These are phyloP conservation scores for Penicillium sp. DNA, from an alignment of 2,329 filamentous ascomycete species.

Conservation along the genomic window DNA sequence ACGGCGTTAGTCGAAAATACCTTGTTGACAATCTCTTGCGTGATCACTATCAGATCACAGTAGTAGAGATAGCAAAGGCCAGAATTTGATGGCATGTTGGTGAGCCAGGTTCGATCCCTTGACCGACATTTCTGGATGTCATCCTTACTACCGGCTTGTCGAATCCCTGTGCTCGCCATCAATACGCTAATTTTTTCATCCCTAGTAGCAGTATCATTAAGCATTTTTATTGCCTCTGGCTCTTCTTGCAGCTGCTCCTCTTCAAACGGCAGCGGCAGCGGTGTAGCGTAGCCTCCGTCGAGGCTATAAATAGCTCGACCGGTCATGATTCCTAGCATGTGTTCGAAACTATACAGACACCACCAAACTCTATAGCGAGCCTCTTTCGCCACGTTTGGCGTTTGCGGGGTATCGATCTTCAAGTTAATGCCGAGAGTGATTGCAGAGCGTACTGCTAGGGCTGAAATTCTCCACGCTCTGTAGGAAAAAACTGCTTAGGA, in stretches of 20 bases:
- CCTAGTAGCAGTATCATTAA: slow-evolving; percentile 34
- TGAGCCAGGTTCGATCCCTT: slow-evolving; percentile 41
- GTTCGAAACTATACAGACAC: slow-evolving; percentile 44
- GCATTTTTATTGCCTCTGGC: slow-evolving; percentile 36
- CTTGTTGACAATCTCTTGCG: slow-evolving; percentile 46
- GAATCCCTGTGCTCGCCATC: slow-evolving; percentile 36
- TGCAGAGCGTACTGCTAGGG: slow-evolving; percentile 43
- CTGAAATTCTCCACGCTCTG: slow-evolving; percentile 45
- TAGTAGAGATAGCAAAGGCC: slow-evolving; percentile 46
- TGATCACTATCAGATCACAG: slow-evolving; percentile 45
- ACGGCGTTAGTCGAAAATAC: slow-evolving; percentile 47
- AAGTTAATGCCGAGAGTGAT: slow-evolving; percentile 46
- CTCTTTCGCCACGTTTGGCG: slow-evolving; percentile 43
- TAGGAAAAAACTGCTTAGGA: not conserved
- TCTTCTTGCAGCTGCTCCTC: slow-evolving; percentile 42
- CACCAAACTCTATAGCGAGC: slow-evolving; percentile 47
- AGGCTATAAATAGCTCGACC: slow-evolving; percentile 42
- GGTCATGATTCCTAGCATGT: slow-evolving; percentile 44
- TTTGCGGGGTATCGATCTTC: slow-evolving; percentile 38
- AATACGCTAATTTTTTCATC: slow-evolving; percentile 35
- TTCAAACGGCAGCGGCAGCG: slow-evolving; percentile 26
- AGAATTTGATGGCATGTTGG: slow-evolving; percentile 37
- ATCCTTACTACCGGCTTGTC: slow-evolving; percentile 32
- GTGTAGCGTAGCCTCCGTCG: slow-evolving; percentile 29
- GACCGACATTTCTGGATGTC: slow-evolving; percentile 25